A percentile compares a stretch with the other conserved stretches of the same genome.
These are phyloP conservation scores for Lolium rigidum DNA, from an alignment of 176 grass and related monocot species.

Conservation along the genomic window DNA sequence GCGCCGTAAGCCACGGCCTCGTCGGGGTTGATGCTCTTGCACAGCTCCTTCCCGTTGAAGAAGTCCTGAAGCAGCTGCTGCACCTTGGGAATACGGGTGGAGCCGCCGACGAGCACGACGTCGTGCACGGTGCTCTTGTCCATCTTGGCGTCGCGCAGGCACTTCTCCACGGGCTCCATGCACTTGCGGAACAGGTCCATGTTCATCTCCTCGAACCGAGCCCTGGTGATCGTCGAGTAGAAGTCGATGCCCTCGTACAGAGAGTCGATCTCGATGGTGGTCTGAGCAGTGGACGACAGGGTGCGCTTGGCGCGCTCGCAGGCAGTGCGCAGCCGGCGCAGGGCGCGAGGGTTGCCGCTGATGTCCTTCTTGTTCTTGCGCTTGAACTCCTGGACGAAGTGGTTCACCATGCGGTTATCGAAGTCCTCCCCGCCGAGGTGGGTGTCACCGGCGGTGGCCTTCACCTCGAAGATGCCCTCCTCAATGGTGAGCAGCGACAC, in stretches of 20 bases:
- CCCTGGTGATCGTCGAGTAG: slow-evolving; percentile 85
- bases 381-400: slow-evolving; percentile 90
- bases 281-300: slow-evolving; percentile 86
- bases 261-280: slow-evolving; percentile 93
- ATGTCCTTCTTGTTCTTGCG: slow-evolving; percentile 87
- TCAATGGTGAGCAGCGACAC: slow-evolving; percentile 92
- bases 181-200: slow-evolving; percentile 96
- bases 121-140: slow-evolving; percentile 89
- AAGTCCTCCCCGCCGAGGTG: slow-evolving; percentile 92
- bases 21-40: slow-evolving; percentile 98
- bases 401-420: slow-evolving; percentile 92
- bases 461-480: slow-evolving; percentile 95
- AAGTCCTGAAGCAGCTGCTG: slow-evolving; percentile 87
- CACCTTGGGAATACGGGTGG: slow-evolving; percentile 79
- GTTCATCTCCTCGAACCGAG: slow-evolving; percentile 93
- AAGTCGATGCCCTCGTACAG: slow-evolving; percentile 87
- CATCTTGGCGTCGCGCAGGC: slow-evolving; percentile 87
- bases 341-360: slow-evolving; percentile 71
- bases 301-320: slow-evolving; percentile 94
- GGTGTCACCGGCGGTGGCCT: slow-evolving; percentile 91
- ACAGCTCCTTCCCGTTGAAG: slow-evolving; percentile 92
- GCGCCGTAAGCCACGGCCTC: slow-evolving; percentile 91
- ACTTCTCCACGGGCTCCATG: slow-evolving; percentile 97
- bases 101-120: slow-evolving; percentile 84
- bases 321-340: slow-evolving; percentile 73